Base-by-base conservation (phyloP, 176 grass and related monocot genomes). In the Neostapfia colusana region DNA sequence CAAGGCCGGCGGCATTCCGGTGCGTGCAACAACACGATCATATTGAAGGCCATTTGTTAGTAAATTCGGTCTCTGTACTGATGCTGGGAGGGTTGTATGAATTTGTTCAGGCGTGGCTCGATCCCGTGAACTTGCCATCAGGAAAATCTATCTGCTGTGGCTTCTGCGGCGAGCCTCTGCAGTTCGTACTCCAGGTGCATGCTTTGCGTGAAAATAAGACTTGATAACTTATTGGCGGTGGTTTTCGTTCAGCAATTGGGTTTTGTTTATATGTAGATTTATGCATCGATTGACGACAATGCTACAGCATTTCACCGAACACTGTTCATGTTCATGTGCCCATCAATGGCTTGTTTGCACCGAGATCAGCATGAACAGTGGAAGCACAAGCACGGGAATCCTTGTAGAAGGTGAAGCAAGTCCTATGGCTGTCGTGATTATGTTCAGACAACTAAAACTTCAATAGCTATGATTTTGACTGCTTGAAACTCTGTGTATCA, bases 341-440 rank as follows among this genome's bases (percentile, higher is more conserved):
- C 87, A 23, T 94, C 89, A 0, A 94, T 94, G 91, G 41, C 79
- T 10, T 98, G 95, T 65, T 90, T 98, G 70, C 79, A 67, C 59
- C 85, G 69, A 54, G 95, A 98, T 72, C 95, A 98, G 71, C 89
- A 88, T 48, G 89, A 98, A 54, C 91, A 98, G 73, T 94, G 91
- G 89, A 94, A 81, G 10, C 59, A 81, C 78, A 81, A 79, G 37
- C 79, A 84, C 41, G 76, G 77, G 63, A 88, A 78, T 82, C 84
- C 77, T 83, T 44, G 65, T 64, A 86, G 91, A 88, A 94, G 95
- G 95, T 94, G 44, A 72, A 58, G 39, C 38, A 43, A 83, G 25
- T 39, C 10, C 44, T 61, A 4, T 75, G 16, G 28, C 50, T 18
- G 10, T 45, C 71, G 4, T 61, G 53, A 11, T 74, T 23, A 15